Evolutionary conservation across 768 basidiomycete genomes (phyloP).

Genomic region (Russula abietina): DNA sequence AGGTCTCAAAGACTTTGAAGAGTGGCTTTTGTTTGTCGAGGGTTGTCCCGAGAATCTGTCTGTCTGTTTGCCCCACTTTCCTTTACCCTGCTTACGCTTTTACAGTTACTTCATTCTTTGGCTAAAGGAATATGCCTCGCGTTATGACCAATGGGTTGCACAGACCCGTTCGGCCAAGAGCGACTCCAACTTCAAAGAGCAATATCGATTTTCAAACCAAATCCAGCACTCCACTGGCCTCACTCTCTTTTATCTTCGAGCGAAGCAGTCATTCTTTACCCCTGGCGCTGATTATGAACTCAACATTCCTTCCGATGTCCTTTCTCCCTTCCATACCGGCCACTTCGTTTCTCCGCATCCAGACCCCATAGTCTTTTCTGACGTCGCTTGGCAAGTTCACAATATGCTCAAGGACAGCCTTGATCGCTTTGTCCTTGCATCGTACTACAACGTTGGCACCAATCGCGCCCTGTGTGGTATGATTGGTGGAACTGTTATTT

Average conservation of each 20-base stretch:
- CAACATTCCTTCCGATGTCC: slow-evolving; percentile 57
- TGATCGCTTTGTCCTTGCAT: slow-evolving; percentile 58
- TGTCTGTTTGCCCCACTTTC: slow-evolving; percentile 27
- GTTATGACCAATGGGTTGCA: slow-evolving; percentile 39
- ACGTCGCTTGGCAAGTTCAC: slow-evolving; percentile 52
- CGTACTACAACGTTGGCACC: slow-evolving; percentile 67
- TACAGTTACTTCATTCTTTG: slow-evolving; percentile 73
- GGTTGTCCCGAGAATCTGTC: slow-evolving; percentile 68
- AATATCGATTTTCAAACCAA: slow-evolving; percentile 24
- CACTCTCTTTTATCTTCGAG: slow-evolving; percentile 70
- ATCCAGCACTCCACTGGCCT: slow-evolving; percentile 35
- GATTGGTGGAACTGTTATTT: slow-evolving; percentile 50
- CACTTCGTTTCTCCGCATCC: slow-evolving; percentile 53
- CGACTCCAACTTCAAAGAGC: slow-evolving; percentile 12
- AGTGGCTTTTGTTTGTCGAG: slow-evolving; percentile 79
- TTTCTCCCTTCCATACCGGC: slow-evolving; percentile 40
- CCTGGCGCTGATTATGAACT: slow-evolving; percentile 68
- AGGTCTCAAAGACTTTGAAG: slow-evolving; percentile 48
- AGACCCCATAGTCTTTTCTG: slow-evolving; percentile 57
- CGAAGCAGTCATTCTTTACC: slow-evolving; percentile 76
- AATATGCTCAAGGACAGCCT: slow-evolving; percentile 59
- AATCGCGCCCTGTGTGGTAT: slow-evolving; percentile 65
- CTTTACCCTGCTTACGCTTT: slow-evolving; percentile 3
- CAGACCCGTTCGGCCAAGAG: slow-evolving; percentile 19
- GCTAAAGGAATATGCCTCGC: slow-evolving; percentile 64